phyloP scores from a whole-genome alignment of 768 basidiomycete genomes.

The Pleurotus ostreatus region DNA sequence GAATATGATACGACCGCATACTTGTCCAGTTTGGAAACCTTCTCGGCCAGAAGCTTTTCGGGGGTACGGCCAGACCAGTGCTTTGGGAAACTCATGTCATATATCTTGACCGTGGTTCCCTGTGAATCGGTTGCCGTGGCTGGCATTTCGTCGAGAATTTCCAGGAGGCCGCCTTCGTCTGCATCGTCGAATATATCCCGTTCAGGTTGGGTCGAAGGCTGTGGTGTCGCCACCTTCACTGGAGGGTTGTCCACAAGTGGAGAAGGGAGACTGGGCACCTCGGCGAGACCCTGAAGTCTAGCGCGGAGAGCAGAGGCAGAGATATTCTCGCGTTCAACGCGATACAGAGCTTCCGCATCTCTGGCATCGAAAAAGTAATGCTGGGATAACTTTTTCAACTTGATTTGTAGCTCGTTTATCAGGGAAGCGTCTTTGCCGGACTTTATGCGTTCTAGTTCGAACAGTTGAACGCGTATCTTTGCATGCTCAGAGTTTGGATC shows the following conservation, averaged over 20 bases:
- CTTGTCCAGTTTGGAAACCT: slow-evolving; percentile 62
- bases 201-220: background rate
- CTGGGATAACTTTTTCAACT: slow-evolving; percentile 41
- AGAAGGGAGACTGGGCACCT: background rate
- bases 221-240: background rate
- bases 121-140: slow-evolving; percentile 48
- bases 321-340: slow-evolving; percentile 45
- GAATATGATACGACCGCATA: slow-evolving; percentile 73
- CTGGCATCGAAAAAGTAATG: slow-evolving; percentile 70
- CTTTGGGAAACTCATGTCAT: slow-evolving; percentile 81
- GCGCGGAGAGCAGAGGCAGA: slow-evolving; percentile 42
- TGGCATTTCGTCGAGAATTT: slow-evolving; percentile 65
- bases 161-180: slow-evolving; percentile 61
- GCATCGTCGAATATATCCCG: slow-evolving; percentile 52
- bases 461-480: slow-evolving; percentile 53
- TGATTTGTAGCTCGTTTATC: slow-evolving; percentile 37
- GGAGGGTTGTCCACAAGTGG: background rate
- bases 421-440: slow-evolving; percentile 17
- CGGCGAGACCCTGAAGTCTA: slow-evolving; percentile 25
- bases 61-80: slow-evolving; percentile 82
- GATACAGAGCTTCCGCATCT: slow-evolving; percentile 60
- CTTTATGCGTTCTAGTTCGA: slow-evolving; percentile 31
- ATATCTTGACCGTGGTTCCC: slow-evolving; percentile 49
- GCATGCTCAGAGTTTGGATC: slow-evolving; percentile 65
- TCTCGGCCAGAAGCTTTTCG: slow-evolving; percentile 65